Base-by-base conservation (phyloP, 208 protist genomes). In the Leptomonas pyrrhocoris region DNA sequence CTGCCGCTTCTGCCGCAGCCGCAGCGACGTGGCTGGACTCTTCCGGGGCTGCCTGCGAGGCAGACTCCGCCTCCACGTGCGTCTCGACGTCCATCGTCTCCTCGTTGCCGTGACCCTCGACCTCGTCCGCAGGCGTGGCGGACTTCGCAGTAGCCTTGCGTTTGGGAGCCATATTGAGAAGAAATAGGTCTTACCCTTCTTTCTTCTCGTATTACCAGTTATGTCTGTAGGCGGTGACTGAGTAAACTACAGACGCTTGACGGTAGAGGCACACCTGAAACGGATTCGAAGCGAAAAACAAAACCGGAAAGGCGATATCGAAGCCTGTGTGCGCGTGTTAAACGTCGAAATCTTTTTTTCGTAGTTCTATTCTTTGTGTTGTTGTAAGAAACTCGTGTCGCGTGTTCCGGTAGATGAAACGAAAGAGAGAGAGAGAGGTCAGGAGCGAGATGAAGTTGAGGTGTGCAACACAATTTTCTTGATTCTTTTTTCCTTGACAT, bases 111-210 rank as follows among this genome's bases (percentile, higher is more conserved):
- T 45, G 25, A 18, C 16, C 18, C 40, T 45, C 53, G 5, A 7
- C 46, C 0, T 63, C 64, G 28, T 50, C 72, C 38, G 48, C 38
- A 11, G 63, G 16, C 8, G 63, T 46, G 21, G 56, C 61, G 28
- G 54, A 49, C 62, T 38, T 77, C 48, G 81, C 50, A 21, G 55
- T 53, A 4, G 73, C 50, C 80, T 83, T 90, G 42, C 60, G 73
- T 76, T 95, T 95, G 11, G 88, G 83, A 36, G 88, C 64, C 90
- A 93, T 95, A 5, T 38, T 54, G n/a, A 18, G 28, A 28, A 50
- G 21, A n/a, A n/a, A 18, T 21, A 11, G 28, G 21, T 13, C 16
- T 51, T 25, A n/a, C 30, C 6, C 13, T 31, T 55, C 23, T 36
- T 11, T 28, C n/a, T 15, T 61, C 45, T 13, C 2, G 50, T 69